A percentile compares a stretch with the other conserved stretches of the same genome.
phyloP scores from a whole-genome alignment of 257 asterid genomes.

The Solanum pimpinellifolium region DNA sequence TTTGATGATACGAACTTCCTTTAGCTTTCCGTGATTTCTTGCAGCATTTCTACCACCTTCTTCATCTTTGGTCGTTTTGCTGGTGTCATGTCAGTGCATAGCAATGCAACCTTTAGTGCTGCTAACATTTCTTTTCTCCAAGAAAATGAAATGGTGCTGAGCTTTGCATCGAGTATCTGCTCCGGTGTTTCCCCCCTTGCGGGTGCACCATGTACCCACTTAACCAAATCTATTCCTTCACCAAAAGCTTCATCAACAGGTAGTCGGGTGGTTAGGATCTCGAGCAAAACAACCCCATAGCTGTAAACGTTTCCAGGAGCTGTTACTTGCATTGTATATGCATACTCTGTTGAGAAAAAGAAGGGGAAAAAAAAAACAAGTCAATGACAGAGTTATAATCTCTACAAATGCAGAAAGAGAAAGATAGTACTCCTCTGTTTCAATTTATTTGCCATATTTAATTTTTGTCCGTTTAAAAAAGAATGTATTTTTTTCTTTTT shows the following conservation, averaged over 20 bases:
- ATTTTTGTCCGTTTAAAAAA: not conserved
- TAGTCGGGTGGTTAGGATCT: conserved; percentile 66
- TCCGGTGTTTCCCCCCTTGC: conserved; percentile 93
- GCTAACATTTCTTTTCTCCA: conserved; percentile 98
- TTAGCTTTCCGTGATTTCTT: conserved; percentile 41
- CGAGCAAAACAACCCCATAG: conserved; percentile 89
- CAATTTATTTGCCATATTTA: not conserved
- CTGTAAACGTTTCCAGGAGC: conserved; percentile 97
- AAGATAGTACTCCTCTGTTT: not conserved
- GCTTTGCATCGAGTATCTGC: conserved; percentile 88
- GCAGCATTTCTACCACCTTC: conserved; percentile 87
- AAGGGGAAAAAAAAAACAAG: not conserved
- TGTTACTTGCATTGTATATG: conserved; percentile 98
- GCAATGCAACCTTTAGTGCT: conserved; percentile 65
- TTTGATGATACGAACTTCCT: not conserved
- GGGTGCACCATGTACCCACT: conserved; percentile 92
- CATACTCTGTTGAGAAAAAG: conserved; percentile 53
- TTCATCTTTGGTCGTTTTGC: conserved; percentile 96
- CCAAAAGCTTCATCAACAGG: conserved; percentile 97
- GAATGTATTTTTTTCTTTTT: not conserved
- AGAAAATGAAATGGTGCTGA: conserved; percentile 78
- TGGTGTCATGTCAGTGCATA: conserved; percentile 81
- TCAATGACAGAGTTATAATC: not conserved
- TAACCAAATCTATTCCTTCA: conserved; percentile 94
- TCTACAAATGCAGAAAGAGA: not conserved